Conservation (phyloP, 2,329 filamentous ascomycete species). For the Hirsutella thompsonii region DNA sequence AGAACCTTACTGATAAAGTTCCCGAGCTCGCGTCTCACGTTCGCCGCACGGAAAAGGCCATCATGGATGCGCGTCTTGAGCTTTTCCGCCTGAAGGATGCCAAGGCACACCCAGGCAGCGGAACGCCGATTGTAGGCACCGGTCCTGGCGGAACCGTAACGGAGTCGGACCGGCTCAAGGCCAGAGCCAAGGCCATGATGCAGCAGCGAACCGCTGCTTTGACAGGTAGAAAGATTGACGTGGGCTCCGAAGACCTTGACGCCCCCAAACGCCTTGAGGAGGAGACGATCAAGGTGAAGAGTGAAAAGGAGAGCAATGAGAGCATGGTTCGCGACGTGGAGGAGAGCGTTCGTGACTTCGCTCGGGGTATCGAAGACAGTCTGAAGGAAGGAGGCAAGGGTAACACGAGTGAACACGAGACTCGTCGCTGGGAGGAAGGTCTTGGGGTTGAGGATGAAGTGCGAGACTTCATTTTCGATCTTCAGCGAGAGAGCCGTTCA, state of each 20-base stretch:
- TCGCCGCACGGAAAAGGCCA: constrained; percentile 77
- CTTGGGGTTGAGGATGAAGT: constrained; percentile 94
- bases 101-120: constrained; percentile 76
- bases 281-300: constrained; percentile 67
- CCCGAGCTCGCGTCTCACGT: constrained; percentile 89
- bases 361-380: constrained; percentile 70
- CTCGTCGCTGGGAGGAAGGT: constrained; percentile 87
- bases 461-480: constrained; percentile 93
- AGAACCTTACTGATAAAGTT: constrained; percentile 76
- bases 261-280: constrained; percentile 80
- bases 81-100: constrained; percentile 89
- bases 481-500: constrained; percentile 75
- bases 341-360: constrained; percentile 85
- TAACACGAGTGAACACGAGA: constrained; percentile 75
- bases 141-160: constrained; percentile 84
- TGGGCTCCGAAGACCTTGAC: constrained; percentile 57
- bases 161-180: constrained; percentile 88
- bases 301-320: constrained; percentile 88
- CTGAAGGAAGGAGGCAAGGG: constrained; percentile 71
- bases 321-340: constrained; percentile 95
- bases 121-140: constrained; percentile 74
- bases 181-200: constrained; percentile 95
- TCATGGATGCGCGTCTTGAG: constrained; percentile 83
- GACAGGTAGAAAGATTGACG: constrained; percentile 67
- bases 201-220: constrained; percentile 90